Evolutionary conservation across 1,284 basidiomycete genomes (phyloP), one percentile per base, ranked within the genome.

Genomic region (Xerocomus nothofagi): DNA sequence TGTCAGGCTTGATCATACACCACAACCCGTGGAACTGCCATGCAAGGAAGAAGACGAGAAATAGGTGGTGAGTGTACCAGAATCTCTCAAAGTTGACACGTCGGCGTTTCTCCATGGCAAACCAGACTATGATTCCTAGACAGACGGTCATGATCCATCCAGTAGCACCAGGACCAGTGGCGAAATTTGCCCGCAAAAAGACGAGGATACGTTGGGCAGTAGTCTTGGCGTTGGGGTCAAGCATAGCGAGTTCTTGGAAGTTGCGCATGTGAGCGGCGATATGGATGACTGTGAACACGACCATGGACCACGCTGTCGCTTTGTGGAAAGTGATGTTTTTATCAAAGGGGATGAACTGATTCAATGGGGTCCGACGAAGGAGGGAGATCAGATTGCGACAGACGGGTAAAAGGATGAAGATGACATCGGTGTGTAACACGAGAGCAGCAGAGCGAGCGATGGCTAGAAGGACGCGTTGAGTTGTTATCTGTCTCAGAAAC

Each of bases 11-110:
- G 70, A 92, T 90, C 88, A 91, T 91, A 70, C 91, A 94, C 80
- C 93, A 93, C 88, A 94, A 89, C 47, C 93, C 92, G 65, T 95
- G 93, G 31, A 94, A 74, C 69, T 95, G 92, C 92, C 93, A 95
- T 61, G 77, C 75, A 66, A 91, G 79, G 75, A 96, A 96, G 78
- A 93, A 93, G 55, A 91, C 65, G 61, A 94, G 82, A 74, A 93
- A 93, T 44, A 96, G 76, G 68, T 93, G 91, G 67, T 93, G 90
- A 14, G 82, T 80, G 71, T 93, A 94, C 89, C 91, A 94, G 75
- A 95, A 95, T 60, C 79, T 71, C 71, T 94, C 91, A 63, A 91
- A 94, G 61, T 83, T 76, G 8, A 80, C 78, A 49, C 82, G 76
- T 48, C 85, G 80, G 17, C 79, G 74, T 73, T 88, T 93, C 71